These are phyloP conservation scores for Aspergillus calidoustus DNA, from an alignment of 2,329 filamentous ascomycete species.

Conservation along the genomic window DNA sequence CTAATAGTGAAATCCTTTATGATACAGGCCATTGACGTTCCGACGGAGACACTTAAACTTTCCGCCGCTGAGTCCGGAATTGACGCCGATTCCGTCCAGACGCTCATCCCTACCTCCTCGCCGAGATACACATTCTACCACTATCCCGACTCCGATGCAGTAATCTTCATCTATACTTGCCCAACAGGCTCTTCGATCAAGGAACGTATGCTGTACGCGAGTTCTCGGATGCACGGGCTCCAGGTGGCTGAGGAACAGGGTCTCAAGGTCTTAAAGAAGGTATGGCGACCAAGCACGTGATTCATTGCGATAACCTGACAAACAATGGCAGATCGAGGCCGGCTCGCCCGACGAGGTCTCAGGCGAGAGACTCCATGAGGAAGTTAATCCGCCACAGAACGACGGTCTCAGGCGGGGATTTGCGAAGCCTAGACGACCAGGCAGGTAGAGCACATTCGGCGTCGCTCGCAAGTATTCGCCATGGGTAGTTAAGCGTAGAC, in stretches of 20 bases:
- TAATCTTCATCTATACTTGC: conserved; percentile 69
- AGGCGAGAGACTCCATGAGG: conserved; percentile 56
- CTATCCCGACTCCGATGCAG: conserved; percentile 51
- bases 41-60: conserved; percentile 62
- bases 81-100: conserved; percentile 50
- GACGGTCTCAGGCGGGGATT: conserved; percentile 58
- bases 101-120: conserved; percentile 56
- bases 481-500: background rate
- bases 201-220: conserved; percentile 69
- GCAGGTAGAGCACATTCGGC: conserved; percentile 41
- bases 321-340: conserved; percentile 56
- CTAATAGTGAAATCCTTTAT: conserved; percentile 25
- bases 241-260: conserved; percentile 59
- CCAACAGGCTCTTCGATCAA: conserved; percentile 65
- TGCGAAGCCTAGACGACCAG: conserved; percentile 67
- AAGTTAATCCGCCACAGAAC: conserved; percentile 57
- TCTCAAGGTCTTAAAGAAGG: conserved; percentile 61
- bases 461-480: background rate
- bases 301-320: conserved; percentile 25
- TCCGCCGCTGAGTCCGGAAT: conserved; percentile 50
- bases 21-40: conserved; percentile 44
- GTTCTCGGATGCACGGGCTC: conserved; percentile 60
- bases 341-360: conserved; percentile 63
- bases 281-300: conserved; percentile 27
- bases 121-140: conserved; percentile 67